These are phyloP conservation scores for Nemania serpens DNA, from an alignment of 2,329 filamentous ascomycete genomes.

Conservation along the genomic window DNA sequence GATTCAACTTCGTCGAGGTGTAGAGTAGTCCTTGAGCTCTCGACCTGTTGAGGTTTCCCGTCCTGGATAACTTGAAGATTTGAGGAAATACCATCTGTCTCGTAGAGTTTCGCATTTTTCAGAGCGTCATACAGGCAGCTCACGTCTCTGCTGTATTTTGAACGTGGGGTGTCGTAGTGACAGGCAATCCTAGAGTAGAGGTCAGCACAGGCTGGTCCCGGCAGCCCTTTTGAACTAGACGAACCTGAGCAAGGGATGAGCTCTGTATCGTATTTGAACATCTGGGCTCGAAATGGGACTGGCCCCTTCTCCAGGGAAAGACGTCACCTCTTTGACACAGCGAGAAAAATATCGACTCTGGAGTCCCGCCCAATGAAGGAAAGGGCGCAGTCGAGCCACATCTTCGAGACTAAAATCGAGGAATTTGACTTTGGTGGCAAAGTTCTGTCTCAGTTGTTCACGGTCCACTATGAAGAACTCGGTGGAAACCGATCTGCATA, in stretches of 20 bases:
- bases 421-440: constrained; percentile 38
- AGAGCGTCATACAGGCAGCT: constrained; percentile 35
- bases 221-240: constrained; percentile 17
- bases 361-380: constrained; percentile 44
- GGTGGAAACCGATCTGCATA: neutral
- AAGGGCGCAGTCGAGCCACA: constrained; percentile 35
- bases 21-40: constrained; percentile 21
- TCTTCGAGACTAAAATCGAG: constrained; percentile 46
- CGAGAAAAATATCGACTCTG: constrained; percentile 42
- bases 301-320: constrained; percentile 27
- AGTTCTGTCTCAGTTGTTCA: constrained; percentile 35
- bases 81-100: constrained; percentile 34
- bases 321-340: constrained; percentile 43
- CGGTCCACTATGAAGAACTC: constrained; percentile 45
- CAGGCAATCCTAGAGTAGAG: constrained; percentile 35
- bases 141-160: constrained; percentile 2
- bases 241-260: constrained; percentile 42
- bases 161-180: constrained; percentile 37
- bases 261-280: constrained; percentile 39
- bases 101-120: constrained; percentile 32
- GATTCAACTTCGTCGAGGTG: constrained; percentile 39
- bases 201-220: neutral
- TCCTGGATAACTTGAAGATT: constrained; percentile 17
- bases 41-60: constrained; percentile 2
- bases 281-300: constrained; percentile 29